These are phyloP conservation scores for Azolla pinnata DNA, from an alignment of 75 land plant genomes.

Conservation along the genomic window DNA sequence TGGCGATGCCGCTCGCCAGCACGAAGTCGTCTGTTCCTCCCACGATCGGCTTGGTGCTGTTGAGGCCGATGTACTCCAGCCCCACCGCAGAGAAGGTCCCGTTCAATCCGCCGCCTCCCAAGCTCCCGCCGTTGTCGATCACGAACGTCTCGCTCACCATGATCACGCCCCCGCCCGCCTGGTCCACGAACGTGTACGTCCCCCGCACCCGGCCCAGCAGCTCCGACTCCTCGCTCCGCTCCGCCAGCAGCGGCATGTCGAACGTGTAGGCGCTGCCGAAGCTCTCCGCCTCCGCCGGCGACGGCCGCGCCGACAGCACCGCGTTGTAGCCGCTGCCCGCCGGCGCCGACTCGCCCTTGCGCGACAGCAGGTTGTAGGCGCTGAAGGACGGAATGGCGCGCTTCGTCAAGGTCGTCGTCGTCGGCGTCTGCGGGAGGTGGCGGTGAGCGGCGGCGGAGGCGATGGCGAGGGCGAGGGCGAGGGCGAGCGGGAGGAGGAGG, in stretches of 20 bases:
- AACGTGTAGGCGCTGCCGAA: neutral
- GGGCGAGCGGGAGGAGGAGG: too few relatives aligned
- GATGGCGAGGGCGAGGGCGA: too few relatives aligned
- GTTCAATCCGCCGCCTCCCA: neutral
- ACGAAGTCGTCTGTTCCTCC: neutral
- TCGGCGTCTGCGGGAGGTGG: too few relatives aligned
- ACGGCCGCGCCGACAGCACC: neutral
- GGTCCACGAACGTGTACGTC: neutral
- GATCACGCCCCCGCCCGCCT: neutral
- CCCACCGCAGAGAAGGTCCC: conserved; percentile 1
- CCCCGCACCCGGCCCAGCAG: conserved; percentile 2
- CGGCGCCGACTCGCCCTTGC: too few relatives aligned
- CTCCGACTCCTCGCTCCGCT: neutral
- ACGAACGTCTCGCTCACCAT: neutral
- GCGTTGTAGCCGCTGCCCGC: neutral
- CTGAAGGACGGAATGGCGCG: too few relatives aligned
- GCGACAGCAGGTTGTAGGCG: too few relatives aligned
- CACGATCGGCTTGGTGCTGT: neutral
- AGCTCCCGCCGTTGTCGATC: neutral
- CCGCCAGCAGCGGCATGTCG: conserved; percentile 3
- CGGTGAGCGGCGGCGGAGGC: too few relatives aligned
- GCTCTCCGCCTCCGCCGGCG: neutral
- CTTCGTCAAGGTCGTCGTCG: too few relatives aligned
- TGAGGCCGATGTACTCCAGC: neutral
- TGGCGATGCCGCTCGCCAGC: neutral